Evolutionary conservation across 257 asterid genomes (phyloP).

Genomic region (Solanum sparsipilum): DNA sequence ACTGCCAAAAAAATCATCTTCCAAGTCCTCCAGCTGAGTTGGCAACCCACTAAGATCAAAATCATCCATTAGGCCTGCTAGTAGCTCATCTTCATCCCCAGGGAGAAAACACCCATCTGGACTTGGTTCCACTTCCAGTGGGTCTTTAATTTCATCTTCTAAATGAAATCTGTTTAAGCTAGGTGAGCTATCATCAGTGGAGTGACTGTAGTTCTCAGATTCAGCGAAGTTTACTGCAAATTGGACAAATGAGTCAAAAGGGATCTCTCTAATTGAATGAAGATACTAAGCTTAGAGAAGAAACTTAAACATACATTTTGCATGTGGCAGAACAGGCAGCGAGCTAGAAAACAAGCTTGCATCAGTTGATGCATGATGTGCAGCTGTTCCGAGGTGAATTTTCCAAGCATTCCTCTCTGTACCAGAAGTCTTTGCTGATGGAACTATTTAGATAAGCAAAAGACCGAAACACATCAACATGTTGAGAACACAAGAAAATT

Average conservation of each 20-base stretch:
- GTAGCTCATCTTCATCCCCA: conserved; percentile 83
- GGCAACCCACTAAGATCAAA: conserved; percentile 85
- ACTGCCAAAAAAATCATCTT: conserved; percentile 90
- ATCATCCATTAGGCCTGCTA: conserved; percentile 85
- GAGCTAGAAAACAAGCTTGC: conserved; percentile 86
- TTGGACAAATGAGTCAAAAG: neutral
- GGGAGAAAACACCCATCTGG: conserved; percentile 55
- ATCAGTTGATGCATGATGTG: conserved; percentile 42
- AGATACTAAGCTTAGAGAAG: neutral
- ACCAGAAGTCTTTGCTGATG: conserved; percentile 12
- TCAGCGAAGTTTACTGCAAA: conserved; percentile 54
- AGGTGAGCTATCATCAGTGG: conserved; percentile 46
- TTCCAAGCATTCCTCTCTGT: conserved; percentile 46
- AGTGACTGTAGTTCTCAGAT: conserved; percentile 26
- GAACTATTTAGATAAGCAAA: conserved; percentile 1
- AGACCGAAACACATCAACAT: neutral
- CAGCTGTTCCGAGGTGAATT: conserved; percentile 37
- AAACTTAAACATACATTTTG: conserved; percentile 38
- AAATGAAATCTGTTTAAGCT: conserved; percentile 23
- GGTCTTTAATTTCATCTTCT: conserved; percentile 40
- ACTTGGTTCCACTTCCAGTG: conserved; percentile 38
- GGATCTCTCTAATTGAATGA: neutral
- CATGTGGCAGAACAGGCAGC: conserved; percentile 55
- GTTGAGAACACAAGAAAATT: neutral
- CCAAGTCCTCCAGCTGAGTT: conserved; percentile 82